Base-by-base conservation (phyloP, 805 yeast genomes). In the Wickerhamomyces hampshirensis region DNA sequence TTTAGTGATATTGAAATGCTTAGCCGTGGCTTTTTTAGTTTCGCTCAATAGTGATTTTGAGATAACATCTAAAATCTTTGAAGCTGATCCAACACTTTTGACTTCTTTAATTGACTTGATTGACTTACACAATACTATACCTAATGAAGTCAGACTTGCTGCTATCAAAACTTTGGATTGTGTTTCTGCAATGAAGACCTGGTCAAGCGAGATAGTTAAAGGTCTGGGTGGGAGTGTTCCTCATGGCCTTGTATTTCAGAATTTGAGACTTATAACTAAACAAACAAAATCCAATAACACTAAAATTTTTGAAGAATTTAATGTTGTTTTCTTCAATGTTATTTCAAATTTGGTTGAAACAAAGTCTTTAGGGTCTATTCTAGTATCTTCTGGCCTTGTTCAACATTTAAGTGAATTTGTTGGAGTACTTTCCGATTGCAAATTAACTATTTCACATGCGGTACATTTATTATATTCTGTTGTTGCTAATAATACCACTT, bases 221-320 rank as follows among this genome's bases (percentile, higher is more conserved):
- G 78, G 84, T 10, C 58, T 88, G 44, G 86, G 93, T 15, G 96
- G 93, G 8, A 86, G 86, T 55, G 87, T 89, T 27, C 77, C 80
- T 42, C 96, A 89, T 58, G 97, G 97, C 1, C 61, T 78, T 10
- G 53, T 89, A 27, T 84, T 83, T 62, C 88, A 84, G 51, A 72
- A 80, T 21, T 56, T 88, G 19, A 72, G 89, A 38, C 67, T 68
- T 29, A 74, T 86, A n/a, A 65, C 75, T 37, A 75, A 77, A 39
- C 60, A 68, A 28, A 46, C 77, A 24, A 58, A 65, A 32, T 60
- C 63, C 8, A 69, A 72, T 1, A 67, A 60, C 41, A 40, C 46
- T 1, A 43, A 51, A 5, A 56, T 52, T 15, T 74, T 72, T 18
- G 79, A 78, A 40, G 72, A 70, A 18, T 69, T 60, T 53, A 65